Base-by-base conservation (phyloP, 257 asterid genomes). In the Gentiana macrophylla region DNA sequence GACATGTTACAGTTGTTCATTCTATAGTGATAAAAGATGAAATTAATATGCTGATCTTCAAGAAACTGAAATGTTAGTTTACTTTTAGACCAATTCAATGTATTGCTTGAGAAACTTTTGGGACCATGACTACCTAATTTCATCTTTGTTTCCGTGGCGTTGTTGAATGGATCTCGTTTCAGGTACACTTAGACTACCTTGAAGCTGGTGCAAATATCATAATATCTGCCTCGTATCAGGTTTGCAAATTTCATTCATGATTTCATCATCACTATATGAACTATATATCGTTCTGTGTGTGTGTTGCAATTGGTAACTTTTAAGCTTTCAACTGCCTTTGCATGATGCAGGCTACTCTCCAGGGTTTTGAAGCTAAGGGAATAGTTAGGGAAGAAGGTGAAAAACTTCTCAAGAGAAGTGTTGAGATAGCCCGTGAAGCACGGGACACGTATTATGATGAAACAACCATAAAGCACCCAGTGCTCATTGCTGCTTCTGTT, bases 291-390 rank as follows among this genome's bases (percentile, higher is more conserved):
- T 49, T 36, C 34, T 41, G 3, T 4, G 24, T 10, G 3, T 6
- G 1, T 41, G 32, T 24, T 32, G 32, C 7, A 32, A n/a, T n/a
- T n/a, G n/a, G n/a, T n/a, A 35, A 32, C 38, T 34, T 45, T 24
- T 13, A 55, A 37, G 44, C 49, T 55, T 32, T n/a, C 35, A 37
- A 48, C 48, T 50, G 8, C 47, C 35, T 50, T 61, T 48, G 62
- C 55, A 49, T 44, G 68, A 57, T 55, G 32, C 74, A 88, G 95
- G 95, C 94, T 24, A 88, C 97, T 1, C 84, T 85, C 55, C 89
- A 88, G 46, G 97, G 97, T 13, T 88, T 88, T 60, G 94, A 80
- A 73, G 81, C 89, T 1, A 82, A 79, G 77, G 97, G 95, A 43
- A 55, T 88, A 48, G 64, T 82, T 3, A 65, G 50, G 35, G 69